Percentiles rank a stretch among this genome's conserved stretches.
Evolutionary conservation across 805 yeast species (phyloP).

Genomic region (Danielozyma ontarioensis): DNA sequence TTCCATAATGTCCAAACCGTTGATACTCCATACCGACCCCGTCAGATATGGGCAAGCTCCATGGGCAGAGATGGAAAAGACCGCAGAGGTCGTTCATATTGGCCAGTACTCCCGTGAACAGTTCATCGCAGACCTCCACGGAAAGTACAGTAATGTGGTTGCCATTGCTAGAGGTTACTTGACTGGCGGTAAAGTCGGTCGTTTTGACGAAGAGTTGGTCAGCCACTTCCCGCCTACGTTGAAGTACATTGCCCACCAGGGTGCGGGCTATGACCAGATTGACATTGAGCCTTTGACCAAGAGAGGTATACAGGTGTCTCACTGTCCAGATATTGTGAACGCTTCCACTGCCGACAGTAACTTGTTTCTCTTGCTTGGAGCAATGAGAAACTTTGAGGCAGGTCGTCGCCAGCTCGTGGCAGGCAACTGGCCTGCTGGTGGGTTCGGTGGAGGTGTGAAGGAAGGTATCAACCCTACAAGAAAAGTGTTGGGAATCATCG

Average conservation of each 20-base stretch:
- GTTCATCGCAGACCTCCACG: constrained; percentile 26
- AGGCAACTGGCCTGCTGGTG: constrained; percentile 1
- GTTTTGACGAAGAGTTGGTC: constrained; percentile 41
- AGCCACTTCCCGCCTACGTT: constrained; percentile 30
- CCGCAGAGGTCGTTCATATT: constrained; percentile 18
- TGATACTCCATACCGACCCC: constrained; percentile 5
- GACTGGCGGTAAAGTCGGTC: constrained; percentile 34
- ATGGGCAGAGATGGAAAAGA: constrained; percentile 1
- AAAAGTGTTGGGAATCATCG: constrained; percentile 1
- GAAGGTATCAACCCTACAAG: background rate
- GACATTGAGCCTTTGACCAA: constrained; percentile 38
- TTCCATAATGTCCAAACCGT: too few relatives aligned
- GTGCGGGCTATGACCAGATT: constrained; percentile 57
- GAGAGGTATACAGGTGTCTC: constrained; percentile 42
- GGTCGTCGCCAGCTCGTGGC: background rate
- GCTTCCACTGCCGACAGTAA: constrained; percentile 57
- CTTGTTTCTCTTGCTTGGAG: constrained; percentile 44
- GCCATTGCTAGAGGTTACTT: constrained; percentile 40
- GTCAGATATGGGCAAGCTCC: constrained; percentile 4
- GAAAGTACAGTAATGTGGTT: constrained; percentile 28
- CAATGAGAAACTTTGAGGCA: constrained; percentile 41
- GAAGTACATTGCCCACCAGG: constrained; percentile 43
- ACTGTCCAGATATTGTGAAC: constrained; percentile 50
- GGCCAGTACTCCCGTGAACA: constrained; percentile 33
- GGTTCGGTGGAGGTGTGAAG: background rate